Base-by-base conservation (phyloP, 805 yeast genomes). In the Pichia manshurica region DNA sequence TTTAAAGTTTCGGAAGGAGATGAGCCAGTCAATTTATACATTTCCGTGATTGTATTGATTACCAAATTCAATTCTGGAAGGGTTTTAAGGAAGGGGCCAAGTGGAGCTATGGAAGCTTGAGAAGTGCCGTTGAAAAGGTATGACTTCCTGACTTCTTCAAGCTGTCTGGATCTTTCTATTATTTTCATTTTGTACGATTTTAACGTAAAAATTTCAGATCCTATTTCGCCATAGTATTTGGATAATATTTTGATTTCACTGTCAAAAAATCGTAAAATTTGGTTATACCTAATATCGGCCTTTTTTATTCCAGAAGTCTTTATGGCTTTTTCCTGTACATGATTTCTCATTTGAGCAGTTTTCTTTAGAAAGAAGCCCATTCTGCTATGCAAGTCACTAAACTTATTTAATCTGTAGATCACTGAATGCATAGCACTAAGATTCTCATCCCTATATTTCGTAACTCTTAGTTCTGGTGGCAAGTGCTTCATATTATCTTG, bases 271-370 rank as follows among this genome's bases (percentile, higher is more conserved):
- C 44, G 32, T 3, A 49, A 13, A 22, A 49, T 49, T 38, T 49
- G 52, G 33, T 49, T 41, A 25, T 49, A 49, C 23, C 52, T 36
- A 10, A 49, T 42, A 23, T 44, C 47, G 5, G 52, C 52, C 23
- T 45, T 45, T 29, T 33, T 36, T 21, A 31, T 33, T 12, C 48
- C 48, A 5, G 25, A 23, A 32, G 19, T 34, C n/a, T 16, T 29
- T 1, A n/a, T 38, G 1, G 52, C 46, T n/a, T 49, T 49, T 15
- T 42, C 13, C 12, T 33, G 35, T n/a, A 49, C 40, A 19, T 22
- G 25, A 21, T 20, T 28, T 23, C 46, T 37, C 33, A 49, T 34
- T 3, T 9, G 8, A 3, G 42, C 22, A 5, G 45, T 42, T 25
- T 35, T 39, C 16, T 38, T 41, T 32, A 48, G n/a, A 23, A 48